phyloP scores from a whole-genome alignment of 306 rosid species.

The Astragalus membranaceus region DNA sequence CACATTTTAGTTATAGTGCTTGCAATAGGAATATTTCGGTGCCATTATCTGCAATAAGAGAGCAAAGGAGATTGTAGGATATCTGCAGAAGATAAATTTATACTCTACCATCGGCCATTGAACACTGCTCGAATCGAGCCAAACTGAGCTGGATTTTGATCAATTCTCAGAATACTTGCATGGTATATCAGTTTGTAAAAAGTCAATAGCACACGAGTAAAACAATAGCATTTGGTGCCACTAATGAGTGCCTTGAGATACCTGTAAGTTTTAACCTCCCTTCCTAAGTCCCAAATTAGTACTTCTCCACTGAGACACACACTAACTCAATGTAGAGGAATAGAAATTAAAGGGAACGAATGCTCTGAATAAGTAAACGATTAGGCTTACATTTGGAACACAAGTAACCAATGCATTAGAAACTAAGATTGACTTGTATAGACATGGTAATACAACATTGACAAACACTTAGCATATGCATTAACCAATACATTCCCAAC shows the following conservation, averaged over 20 bases:
- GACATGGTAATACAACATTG: neutral
- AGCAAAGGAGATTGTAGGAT: no score
- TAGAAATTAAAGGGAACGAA: neutral
- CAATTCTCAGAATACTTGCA: neutral
- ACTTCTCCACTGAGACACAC: neutral
- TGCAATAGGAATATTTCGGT: no score
- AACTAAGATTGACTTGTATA: neutral
- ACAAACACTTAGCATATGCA: neutral
- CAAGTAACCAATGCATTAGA: constrained; percentile 10
- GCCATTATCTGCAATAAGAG: no score
- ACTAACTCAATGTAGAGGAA: neutral
- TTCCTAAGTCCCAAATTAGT: neutral
- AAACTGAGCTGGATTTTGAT: neutral
- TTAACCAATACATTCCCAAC: neutral
- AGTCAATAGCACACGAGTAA: neutral
- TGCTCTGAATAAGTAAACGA: neutral
- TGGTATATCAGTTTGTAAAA: neutral
- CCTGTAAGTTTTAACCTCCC: neutral
- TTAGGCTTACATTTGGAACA: no score
- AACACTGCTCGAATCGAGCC: neutral
- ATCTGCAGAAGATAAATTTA: no score
- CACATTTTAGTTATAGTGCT: no score
- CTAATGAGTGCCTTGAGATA: neutral
- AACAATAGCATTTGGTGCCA: neutral
- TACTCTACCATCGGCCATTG: neutral